Base-by-base conservation (phyloP, 2,329 filamentous ascomycete species). In the Phyllosticta paracitricarpa region DNA sequence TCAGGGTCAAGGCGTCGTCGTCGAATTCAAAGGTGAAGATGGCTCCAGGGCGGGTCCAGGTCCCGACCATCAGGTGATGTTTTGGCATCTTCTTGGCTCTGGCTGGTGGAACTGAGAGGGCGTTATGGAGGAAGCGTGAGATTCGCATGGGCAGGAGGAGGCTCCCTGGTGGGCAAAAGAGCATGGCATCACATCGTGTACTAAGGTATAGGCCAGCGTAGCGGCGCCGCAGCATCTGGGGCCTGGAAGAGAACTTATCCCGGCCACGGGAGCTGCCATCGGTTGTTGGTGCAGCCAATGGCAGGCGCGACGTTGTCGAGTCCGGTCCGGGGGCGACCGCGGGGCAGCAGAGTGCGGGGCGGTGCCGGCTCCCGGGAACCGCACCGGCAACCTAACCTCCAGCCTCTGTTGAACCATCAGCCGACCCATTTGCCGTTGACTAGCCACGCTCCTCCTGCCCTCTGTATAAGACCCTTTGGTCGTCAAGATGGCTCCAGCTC, bases 21-120 rank as follows among this genome's bases (percentile, higher is more conserved):
- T 96, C 89, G 71, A 96, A 96, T 63, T 87, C 84, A 63, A 96
- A 87, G 0, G 90, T 95, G 76, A 94, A 94, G 70, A 96, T 94
- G 73, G 90, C 89, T 55, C 90, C 91, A 61, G 91, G 91, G 62
- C 88, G 89, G 64, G 89, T 93, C 90, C 91, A 96, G 61, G 91
- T 96, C 65, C 91, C 91, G 70, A 93, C 85, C 89, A 96, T 94
- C 72, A 96, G 81, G 78, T 95, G 89, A 74, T 96, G 91, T 71
- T 89, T 86, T 7, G 56, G 48, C 87, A 93, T 93, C 63, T 62
- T 65, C 63, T 62, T 65, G 25, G 56, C 54, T 51, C 12, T 12
- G n/a, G 33, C 28, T 17, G 35, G 53, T 48, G 25, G 26, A 52
- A 22, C 57, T 35, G 57, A 61, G 33, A n/a, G 52, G 33, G 10